These are phyloP conservation scores for Sugiyamaella valdiviana DNA, from an alignment of 805 yeast genomes.

Conservation along the genomic window DNA sequence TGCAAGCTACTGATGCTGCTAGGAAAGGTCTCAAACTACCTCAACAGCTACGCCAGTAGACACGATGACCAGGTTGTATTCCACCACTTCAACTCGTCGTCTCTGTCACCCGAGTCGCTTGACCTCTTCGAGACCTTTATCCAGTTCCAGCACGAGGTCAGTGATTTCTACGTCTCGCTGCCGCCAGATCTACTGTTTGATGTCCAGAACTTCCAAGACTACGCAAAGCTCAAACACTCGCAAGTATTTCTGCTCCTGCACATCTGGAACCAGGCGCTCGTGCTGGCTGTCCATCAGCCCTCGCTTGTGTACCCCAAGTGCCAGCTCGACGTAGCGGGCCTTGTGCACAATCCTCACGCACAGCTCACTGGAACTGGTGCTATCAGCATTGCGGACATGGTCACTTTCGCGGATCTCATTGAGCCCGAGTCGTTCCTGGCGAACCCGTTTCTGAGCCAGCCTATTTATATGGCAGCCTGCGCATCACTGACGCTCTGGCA, in stretches of 20 bases:
- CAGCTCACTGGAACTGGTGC: slow-evolving; percentile 26
- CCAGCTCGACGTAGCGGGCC: slow-evolving; percentile 19
- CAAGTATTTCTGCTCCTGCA: slow-evolving; percentile 26
- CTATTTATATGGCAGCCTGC: slow-evolving; percentile 26
- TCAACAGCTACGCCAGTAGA: slow-evolving; percentile 16
- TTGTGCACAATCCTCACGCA: slow-evolving; percentile 19
- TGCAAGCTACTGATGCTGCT: slow-evolving; percentile 22
- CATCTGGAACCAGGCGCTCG: slow-evolving; percentile 27
- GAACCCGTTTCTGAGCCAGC: slow-evolving; percentile 26
- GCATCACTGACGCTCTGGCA: slow-evolving; percentile 24
- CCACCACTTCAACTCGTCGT: slow-evolving; percentile 1
- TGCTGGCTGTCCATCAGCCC: slow-evolving; percentile 28
- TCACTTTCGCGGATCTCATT: slow-evolving; percentile 25
- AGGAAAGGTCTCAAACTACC: slow-evolving; percentile 25
- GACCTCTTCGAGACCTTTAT: slow-evolving; percentile 14
- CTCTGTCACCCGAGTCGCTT: slow-evolving; percentile 11
- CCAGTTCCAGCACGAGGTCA: slow-evolving; percentile 20
- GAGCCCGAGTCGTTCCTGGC: slow-evolving; percentile 25
- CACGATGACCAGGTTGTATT: neutral
- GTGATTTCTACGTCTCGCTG: slow-evolving; percentile 23
- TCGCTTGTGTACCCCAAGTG: slow-evolving; percentile 24
- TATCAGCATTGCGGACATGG: slow-evolving; percentile 28
- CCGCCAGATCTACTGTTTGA: slow-evolving; percentile 25
- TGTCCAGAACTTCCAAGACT: slow-evolving; percentile 25
- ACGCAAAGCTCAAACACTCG: slow-evolving; percentile 19